Conservation (phyloP, 2,329 filamentous ascomycete species). For the Pestalotiopsis fici region DNA sequence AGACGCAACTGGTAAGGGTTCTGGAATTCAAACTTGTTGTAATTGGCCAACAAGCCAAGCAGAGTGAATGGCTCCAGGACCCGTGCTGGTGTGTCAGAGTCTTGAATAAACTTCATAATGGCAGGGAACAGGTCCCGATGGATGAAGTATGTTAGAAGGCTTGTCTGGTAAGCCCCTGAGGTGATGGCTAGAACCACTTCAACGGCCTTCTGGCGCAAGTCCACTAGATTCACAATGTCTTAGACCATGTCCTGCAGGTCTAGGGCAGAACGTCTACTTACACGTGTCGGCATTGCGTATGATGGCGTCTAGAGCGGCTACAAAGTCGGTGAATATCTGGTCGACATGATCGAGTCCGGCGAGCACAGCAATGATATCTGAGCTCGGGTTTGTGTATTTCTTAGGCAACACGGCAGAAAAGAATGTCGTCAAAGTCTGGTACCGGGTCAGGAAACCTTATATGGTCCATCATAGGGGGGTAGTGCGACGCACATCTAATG, state of each 20-base stretch:
- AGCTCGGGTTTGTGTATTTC: constrained; percentile 92
- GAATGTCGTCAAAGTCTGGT: constrained; percentile 85
- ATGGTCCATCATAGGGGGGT: not conserved
- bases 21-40: constrained; percentile 99
- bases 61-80: constrained; percentile 78
- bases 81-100: constrained; percentile 64
- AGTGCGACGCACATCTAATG: constrained; percentile 69
- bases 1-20: constrained; percentile 92
- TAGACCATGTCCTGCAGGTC: not conserved
- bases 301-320: constrained; percentile 76
- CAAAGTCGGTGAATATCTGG: constrained; percentile 83
- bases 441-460: constrained; percentile 37
- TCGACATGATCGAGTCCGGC: constrained; percentile 90
- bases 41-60: constrained; percentile 87
- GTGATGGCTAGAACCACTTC: constrained; percentile 81
- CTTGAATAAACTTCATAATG: constrained; percentile 92
- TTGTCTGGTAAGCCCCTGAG: constrained; percentile 94
- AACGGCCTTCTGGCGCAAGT: constrained; percentile 77
- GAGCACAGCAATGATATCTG: constrained; percentile 88
- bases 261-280: constrained; percentile 43
- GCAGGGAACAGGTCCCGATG: constrained; percentile 92
- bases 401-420: constrained; percentile 81
- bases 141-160: constrained; percentile 90
- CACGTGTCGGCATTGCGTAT: constrained; percentile 75
- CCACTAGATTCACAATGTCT: constrained; percentile 49